Conservation (phyloP, 2,329 filamentous ascomycete genomes). For the Aspergillus transmontanensis region DNA sequence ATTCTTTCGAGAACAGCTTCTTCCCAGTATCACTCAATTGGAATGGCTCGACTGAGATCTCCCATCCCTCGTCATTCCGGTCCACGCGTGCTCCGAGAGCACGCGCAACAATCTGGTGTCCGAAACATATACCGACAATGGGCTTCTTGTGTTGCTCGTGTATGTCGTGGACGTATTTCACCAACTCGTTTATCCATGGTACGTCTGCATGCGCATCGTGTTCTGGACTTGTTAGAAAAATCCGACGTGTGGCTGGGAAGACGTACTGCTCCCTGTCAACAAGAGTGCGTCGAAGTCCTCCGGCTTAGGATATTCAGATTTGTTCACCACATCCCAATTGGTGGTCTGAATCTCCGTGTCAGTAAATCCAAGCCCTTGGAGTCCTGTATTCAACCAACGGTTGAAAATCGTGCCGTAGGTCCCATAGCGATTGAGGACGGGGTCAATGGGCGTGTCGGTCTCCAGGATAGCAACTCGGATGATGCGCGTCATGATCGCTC, state of each 20-base stretch:
- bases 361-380: slow-evolving; percentile 12
- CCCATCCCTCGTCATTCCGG: slow-evolving; percentile 48
- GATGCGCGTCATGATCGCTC: slow-evolving; percentile 6
- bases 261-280: slow-evolving; percentile 35
- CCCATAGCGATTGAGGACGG: slow-evolving; percentile 21
- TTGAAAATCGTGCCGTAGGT: slow-evolving; percentile 33
- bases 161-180: slow-evolving; percentile 41
- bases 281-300: slow-evolving; percentile 30
- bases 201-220: slow-evolving; percentile 48
- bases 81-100: slow-evolving; percentile 43
- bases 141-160: slow-evolving; percentile 26
- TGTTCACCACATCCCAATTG: slow-evolving; percentile 30
- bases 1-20: slow-evolving; percentile 39
- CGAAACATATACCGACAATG: slow-evolving; percentile 53
- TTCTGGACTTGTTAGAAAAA: slow-evolving; percentile 20
- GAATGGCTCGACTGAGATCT: slow-evolving; percentile 49
- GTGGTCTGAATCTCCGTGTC: slow-evolving; percentile 18
- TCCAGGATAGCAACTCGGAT: slow-evolving; percentile 31
- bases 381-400: slow-evolving; percentile 22
- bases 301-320: slow-evolving; percentile 24
- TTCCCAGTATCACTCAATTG: slow-evolving; percentile 45
- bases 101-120: slow-evolving; percentile 52
- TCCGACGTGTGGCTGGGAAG: not conserved
- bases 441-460: slow-evolving; percentile 33
- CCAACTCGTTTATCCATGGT: slow-evolving; percentile 49